Evolutionary conservation across 2,329 filamentous ascomycete genomes (phyloP).

Genomic region (Aspergillus sp.): DNA sequence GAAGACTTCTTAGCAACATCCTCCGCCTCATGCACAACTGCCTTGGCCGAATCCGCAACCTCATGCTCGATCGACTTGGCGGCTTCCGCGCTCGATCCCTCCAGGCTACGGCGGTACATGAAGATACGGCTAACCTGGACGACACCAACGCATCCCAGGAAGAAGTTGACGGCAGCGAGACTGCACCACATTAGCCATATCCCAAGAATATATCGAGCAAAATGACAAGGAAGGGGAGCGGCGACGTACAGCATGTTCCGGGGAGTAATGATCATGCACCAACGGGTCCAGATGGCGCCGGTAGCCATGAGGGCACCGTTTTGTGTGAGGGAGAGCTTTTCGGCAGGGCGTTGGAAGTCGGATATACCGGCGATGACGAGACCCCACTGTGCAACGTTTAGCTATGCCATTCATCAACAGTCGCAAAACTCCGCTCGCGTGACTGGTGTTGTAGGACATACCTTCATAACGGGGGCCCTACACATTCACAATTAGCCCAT

Average conservation of each 20-base stretch:
- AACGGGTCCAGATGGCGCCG: slow-evolving; percentile 94
- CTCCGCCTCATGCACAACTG: slow-evolving; percentile 22
- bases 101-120: slow-evolving; percentile 52
- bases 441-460: slow-evolving; percentile 25
- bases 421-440: not conserved
- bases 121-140: slow-evolving; percentile 75
- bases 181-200: slow-evolving; percentile 36
- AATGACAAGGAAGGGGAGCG: not conserved
- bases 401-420: not conserved
- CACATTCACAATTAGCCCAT: not conserved
- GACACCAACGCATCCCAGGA: slow-evolving; percentile 81
- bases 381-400: slow-evolving; percentile 58
- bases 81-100: slow-evolving; percentile 38
- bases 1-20: slow-evolving; percentile 26
- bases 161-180: slow-evolving; percentile 95
- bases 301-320: slow-evolving; percentile 86
- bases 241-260: slow-evolving; percentile 72
- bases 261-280: slow-evolving; percentile 96
- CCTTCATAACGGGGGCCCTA: slow-evolving; percentile 92
- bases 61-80: slow-evolving; percentile 34
- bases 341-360: slow-evolving; percentile 84
- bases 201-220: not conserved
- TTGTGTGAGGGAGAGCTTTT: slow-evolving; percentile 88
- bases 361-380: slow-evolving; percentile 87
- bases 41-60: slow-evolving; percentile 30